Conservation (phyloP, 2,329 filamentous ascomycete species). For the Ilyonectria robusta region DNA sequence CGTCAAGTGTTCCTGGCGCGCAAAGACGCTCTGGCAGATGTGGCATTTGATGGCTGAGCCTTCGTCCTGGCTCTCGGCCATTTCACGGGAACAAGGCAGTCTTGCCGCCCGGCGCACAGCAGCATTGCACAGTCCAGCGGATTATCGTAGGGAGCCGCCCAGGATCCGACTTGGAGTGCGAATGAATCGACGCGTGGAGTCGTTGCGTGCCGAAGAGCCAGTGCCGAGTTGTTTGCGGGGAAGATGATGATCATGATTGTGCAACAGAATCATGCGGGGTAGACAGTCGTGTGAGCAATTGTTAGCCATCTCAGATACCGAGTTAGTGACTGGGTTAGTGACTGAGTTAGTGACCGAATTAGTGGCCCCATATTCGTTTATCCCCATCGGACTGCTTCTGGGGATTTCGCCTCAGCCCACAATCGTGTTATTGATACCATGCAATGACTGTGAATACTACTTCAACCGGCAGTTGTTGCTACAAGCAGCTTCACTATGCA, state of each 20-base stretch:
- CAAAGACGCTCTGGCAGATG: constrained; percentile 29
- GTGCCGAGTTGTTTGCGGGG: neutral
- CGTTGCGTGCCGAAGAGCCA: neutral
- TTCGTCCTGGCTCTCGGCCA: neutral
- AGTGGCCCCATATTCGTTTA: no score
- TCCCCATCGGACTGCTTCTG: no score
- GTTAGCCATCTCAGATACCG: neutral
- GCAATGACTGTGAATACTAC: no score
- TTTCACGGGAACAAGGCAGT: neutral
- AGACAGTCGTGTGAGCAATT: neutral
- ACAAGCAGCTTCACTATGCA: no score
- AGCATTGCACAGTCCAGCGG: neutral
- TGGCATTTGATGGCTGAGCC: constrained; percentile 11
- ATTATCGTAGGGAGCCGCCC: neutral
- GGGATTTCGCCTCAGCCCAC: no score
- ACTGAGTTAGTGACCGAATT: no score
- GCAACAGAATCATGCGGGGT: neutral
- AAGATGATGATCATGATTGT: no score
- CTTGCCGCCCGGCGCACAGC: neutral
- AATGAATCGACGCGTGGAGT: neutral
- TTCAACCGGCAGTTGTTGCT: no score
- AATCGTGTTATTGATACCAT: no score
- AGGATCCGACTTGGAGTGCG: no score
- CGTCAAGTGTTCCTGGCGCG: constrained; percentile 33
- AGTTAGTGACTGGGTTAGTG: no score